These are phyloP conservation scores for Blechomonas ayalai DNA, from an alignment of 208 protist species.

Conservation along the genomic window DNA sequence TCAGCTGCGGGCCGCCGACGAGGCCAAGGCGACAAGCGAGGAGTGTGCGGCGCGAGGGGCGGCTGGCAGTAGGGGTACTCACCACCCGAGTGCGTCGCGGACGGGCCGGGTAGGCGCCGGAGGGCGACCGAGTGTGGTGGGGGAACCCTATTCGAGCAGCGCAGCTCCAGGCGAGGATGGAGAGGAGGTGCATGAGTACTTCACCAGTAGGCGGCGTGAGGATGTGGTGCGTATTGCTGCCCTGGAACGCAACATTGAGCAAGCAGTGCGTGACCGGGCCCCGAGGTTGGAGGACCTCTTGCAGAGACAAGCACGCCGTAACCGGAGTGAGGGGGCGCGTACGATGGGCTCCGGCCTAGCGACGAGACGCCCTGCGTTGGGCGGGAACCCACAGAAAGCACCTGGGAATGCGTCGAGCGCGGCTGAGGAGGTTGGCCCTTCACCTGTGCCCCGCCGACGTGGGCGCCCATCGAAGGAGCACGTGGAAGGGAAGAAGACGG, in stretches of 20 bases:
- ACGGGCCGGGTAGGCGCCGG: neutral
- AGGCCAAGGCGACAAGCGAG: neutral
- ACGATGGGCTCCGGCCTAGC: no score
- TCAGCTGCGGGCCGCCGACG: slow-evolving; percentile 1
- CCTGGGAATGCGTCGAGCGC: no score
- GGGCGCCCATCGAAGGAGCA: no score
- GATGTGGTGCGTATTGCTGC: slow-evolving; percentile 26
- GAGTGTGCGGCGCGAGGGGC: neutral
- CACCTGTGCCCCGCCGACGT: no score
- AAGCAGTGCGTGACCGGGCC: slow-evolving; percentile 21
- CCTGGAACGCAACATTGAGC: slow-evolving; percentile 40
- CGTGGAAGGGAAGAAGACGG: no score
- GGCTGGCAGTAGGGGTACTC: neutral
- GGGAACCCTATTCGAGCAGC: neutral
- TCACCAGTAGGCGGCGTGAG: slow-evolving; percentile 45
- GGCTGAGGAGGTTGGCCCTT: no score
- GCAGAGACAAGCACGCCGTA: no score
- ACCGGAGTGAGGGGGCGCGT: no score
- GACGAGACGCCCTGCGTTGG: no score
- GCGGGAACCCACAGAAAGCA: no score
- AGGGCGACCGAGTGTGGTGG: neutral
- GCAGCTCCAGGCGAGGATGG: neutral
- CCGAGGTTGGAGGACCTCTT: no score
- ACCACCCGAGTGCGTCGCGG: neutral
- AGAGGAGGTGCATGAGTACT: slow-evolving; percentile 40